Evolutionary conservation across 345 rosid genomes (phyloP).

Genomic region (Syzygium aromaticum): DNA sequence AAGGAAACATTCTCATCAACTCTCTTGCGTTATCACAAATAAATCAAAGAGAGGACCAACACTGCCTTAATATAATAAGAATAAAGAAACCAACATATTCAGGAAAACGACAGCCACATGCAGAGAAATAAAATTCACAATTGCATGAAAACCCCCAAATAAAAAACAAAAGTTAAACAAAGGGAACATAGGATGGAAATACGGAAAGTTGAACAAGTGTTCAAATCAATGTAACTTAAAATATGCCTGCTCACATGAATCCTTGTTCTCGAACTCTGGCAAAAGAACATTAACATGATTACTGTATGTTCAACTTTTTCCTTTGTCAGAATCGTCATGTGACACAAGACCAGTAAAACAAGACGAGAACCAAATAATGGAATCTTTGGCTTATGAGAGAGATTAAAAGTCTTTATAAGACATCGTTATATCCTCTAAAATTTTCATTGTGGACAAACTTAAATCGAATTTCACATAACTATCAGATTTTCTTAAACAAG

Average conservation of each 20-base stretch:
- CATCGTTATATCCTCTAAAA: neutral
- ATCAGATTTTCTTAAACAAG: neutral
- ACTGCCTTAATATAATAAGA: neutral
- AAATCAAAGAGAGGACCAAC: neutral
- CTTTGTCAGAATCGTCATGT: neutral
- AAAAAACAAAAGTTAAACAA: neutral
- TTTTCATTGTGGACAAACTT: neutral
- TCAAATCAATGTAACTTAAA: slow-evolving; percentile 44
- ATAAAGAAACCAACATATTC: neutral
- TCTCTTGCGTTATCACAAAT: neutral
- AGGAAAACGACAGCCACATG: neutral
- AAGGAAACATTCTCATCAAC: neutral
- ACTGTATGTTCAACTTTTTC: neutral
- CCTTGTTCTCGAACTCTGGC: slow-evolving; percentile 72
- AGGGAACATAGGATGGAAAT: neutral
- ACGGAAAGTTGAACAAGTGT: neutral
- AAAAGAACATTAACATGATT: neutral
- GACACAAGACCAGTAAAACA: neutral
- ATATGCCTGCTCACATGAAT: slow-evolving; percentile 82
- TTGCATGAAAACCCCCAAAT: neutral
- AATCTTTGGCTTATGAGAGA: neutral
- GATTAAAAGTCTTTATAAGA: neutral
- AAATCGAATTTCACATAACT: neutral
- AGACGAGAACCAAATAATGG: neutral
- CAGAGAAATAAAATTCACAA: neutral